Percentiles rank a stretch among this genome's conserved stretches.
Conservation (phyloP, 441 rosid genomes). For the Heliophila coronopifolia region DNA sequence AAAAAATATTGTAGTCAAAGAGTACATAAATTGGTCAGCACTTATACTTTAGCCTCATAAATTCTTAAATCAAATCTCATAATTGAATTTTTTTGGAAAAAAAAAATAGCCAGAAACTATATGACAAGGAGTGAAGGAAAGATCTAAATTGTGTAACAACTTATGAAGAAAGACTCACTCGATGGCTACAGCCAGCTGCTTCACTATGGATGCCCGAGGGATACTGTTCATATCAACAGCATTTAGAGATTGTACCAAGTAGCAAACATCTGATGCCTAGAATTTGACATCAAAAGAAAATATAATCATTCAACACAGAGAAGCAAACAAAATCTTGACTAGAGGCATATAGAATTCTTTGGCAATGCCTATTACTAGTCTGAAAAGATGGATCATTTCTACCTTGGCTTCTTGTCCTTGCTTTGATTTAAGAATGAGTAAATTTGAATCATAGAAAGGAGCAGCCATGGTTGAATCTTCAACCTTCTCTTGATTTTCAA, state of each 20-base stretch:
- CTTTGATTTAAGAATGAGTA: slow-evolving; percentile 51
- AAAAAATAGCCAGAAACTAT: not conserved
- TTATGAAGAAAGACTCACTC: slow-evolving; percentile 57
- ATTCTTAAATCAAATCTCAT: slow-evolving; percentile 3
- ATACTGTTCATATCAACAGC: slow-evolving; percentile 50
- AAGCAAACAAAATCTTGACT: slow-evolving; percentile 8
- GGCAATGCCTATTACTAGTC: not conserved
- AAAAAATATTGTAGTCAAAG: slow-evolving; percentile 6
- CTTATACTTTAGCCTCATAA: slow-evolving; percentile 1
- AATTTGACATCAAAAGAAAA: slow-evolving; percentile 7
- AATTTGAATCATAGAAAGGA: slow-evolving; percentile 64
- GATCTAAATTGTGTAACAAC: not conserved
- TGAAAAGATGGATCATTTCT: slow-evolving; percentile 5
- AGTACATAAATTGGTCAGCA: not conserved
- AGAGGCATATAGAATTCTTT: not conserved
- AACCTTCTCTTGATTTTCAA: slow-evolving; percentile 49
- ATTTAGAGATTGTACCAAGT: slow-evolving; percentile 47
- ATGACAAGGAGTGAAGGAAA: not conserved
- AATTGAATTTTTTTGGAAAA: not conserved
- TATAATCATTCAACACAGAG: not conserved
- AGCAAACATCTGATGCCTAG: slow-evolving; percentile 51
- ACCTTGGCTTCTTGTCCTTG: slow-evolving; percentile 84
- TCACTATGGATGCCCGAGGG: slow-evolving; percentile 61
- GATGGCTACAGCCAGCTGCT: slow-evolving; percentile 71
- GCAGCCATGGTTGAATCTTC: slow-evolving; percentile 61